Percentiles rank a stretch among this genome's conserved stretches.
These are phyloP conservation scores for Tarenaya hassleriana DNA, from an alignment of 345 rosid species.

Conservation along the genomic window DNA sequence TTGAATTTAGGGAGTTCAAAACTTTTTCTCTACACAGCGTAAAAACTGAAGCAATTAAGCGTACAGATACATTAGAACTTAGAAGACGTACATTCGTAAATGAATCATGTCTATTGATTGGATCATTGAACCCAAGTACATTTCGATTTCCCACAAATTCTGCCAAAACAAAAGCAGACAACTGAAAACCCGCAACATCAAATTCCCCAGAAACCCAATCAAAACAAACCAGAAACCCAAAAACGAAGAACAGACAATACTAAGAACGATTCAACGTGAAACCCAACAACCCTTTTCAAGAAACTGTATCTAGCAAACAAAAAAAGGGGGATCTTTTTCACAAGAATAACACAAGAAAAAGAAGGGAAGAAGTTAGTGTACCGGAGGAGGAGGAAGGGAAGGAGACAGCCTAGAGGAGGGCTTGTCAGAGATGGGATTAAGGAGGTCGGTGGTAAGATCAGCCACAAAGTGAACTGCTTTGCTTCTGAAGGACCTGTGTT, in stretches of 20 bases:
- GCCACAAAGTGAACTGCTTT: constrained; percentile 91
- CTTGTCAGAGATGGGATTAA: constrained; percentile 90
- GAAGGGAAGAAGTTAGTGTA: constrained; percentile 20
- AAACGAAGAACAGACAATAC: too few relatives aligned
- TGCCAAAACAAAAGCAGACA: too few relatives aligned
- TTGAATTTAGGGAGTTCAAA: too few relatives aligned
- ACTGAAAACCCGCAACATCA: background rate
- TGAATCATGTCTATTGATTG: too few relatives aligned
- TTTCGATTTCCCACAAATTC: too few relatives aligned
- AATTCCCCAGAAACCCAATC: background rate
- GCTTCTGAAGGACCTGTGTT: constrained; percentile 66
- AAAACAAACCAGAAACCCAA: background rate
- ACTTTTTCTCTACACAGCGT: too few relatives aligned
- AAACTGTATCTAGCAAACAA: constrained; percentile 3
- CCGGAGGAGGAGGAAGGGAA: constrained; percentile 29
- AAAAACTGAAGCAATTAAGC: too few relatives aligned
- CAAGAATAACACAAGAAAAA: constrained; percentile 1
- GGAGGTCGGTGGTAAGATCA: constrained; percentile 88
- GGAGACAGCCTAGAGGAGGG: constrained; percentile 38
- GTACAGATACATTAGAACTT: too few relatives aligned
- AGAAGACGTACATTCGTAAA: too few relatives aligned
- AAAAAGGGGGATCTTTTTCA: too few relatives aligned
- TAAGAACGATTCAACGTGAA: too few relatives aligned
- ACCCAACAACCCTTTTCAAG: too few relatives aligned
- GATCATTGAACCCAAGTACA: background rate